A percentile compares a stretch with the other conserved stretches of the same genome.
Evolutionary conservation across 2,329 filamentous ascomycete genomes (phyloP).

Genomic region (Phaeomoniella chlamydospora): DNA sequence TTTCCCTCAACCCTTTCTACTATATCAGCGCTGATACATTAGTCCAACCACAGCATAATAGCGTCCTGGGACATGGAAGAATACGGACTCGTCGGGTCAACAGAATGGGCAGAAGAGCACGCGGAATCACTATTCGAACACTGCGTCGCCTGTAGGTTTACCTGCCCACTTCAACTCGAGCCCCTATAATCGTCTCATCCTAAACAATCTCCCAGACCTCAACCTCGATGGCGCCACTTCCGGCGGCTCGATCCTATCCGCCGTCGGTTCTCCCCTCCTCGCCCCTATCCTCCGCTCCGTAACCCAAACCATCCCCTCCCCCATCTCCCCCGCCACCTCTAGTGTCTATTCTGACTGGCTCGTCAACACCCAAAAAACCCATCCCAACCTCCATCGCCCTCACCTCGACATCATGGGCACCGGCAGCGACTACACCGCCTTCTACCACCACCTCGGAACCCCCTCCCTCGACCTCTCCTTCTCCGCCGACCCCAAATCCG

Average conservation of each 20-base stretch:
- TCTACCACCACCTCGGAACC: constrained; percentile 28
- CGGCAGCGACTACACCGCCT: constrained; percentile 32
- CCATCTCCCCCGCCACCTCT: constrained; percentile 19
- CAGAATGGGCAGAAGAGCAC: constrained; percentile 36
- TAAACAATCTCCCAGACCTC: constrained; percentile 30
- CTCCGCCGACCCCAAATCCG: constrained; percentile 18
- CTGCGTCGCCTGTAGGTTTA: constrained; percentile 1
- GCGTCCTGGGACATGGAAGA: constrained; percentile 22
- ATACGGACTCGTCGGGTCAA: constrained; percentile 23
- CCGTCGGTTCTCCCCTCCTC: constrained; percentile 25
- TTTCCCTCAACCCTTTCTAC: constrained; percentile 9
- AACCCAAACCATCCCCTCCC: constrained; percentile 27
- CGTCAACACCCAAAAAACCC: constrained; percentile 14
- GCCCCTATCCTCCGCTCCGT: constrained; percentile 18
- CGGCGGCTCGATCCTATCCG: constrained; percentile 23
- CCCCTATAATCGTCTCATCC: constrained; percentile 31
- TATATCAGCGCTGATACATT: constrained; percentile 1
- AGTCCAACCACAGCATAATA: too few species aligned
- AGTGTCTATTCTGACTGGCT: constrained; percentile 33
- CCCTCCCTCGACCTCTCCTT: constrained; percentile 25
- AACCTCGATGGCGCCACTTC: constrained; percentile 36
- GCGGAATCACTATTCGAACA: too few species aligned
- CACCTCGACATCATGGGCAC: constrained; percentile 27
- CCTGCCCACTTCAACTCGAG: constrained; percentile 18
- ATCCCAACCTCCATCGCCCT: too few species aligned